These are phyloP conservation scores for Astrephomene gubernaculifera DNA, from an alignment of 139 green algal genomes.

Conservation along the genomic window DNA sequence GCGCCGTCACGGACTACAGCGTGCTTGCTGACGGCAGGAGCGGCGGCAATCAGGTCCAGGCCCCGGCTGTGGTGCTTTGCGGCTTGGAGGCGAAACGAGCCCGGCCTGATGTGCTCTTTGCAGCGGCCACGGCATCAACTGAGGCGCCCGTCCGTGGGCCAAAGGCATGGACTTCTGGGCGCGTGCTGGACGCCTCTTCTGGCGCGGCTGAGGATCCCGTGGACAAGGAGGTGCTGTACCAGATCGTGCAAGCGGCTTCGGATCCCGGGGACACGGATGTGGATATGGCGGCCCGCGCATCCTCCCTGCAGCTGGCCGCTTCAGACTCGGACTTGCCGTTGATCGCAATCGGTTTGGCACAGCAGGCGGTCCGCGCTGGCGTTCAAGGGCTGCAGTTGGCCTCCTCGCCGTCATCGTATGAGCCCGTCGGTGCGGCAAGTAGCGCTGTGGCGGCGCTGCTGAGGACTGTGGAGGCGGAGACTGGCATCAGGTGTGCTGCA, in stretches of 20 bases:
- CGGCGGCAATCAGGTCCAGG: not conserved
- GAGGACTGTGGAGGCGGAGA: slow-evolving; percentile 26
- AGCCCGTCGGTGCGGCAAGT: not conserved
- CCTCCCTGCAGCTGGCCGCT: not conserved
- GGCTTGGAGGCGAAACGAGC: slow-evolving; percentile 10
- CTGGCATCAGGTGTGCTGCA: not conserved
- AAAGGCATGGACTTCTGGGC: too few relatives aligned
- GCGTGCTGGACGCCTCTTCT: too few relatives aligned
- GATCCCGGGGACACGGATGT: not conserved
- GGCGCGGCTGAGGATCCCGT: not conserved
- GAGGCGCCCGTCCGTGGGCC: too few relatives aligned
- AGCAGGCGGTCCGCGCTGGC: slow-evolving; percentile 40
- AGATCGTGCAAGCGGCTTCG: slow-evolving; percentile 1
- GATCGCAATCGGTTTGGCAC: slow-evolving; percentile 18
- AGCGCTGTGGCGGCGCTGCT: not conserved
- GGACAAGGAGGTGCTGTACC: slow-evolving; percentile 1
- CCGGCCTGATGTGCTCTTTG: not conserved
- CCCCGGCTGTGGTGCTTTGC: not conserved
- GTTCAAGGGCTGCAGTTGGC: slow-evolving; percentile 1
- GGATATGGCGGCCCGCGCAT: too few relatives aligned
- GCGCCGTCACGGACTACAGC: not conserved
- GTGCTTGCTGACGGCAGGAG: not conserved
- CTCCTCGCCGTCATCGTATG: not conserved
- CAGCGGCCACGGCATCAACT: too few relatives aligned
- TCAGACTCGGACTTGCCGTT: not conserved